phyloP scores from a whole-genome alignment of 768 basidiomycete species.

The Podaxis rugospora region DNA sequence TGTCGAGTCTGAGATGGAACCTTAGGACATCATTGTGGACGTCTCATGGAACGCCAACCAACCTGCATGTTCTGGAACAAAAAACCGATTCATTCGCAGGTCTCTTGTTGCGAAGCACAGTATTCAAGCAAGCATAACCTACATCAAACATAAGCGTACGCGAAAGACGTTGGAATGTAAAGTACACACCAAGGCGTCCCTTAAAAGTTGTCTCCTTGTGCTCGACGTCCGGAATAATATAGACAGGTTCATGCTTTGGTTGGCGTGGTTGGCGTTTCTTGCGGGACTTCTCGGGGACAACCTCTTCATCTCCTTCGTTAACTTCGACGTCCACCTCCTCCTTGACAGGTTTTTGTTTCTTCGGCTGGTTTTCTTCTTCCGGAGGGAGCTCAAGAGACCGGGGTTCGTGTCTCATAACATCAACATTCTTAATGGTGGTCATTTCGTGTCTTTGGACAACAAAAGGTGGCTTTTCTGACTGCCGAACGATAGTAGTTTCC shows the following conservation, averaged over 20 bases:
- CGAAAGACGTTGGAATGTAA: neutral
- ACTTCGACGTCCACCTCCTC: neutral
- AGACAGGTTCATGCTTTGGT: slow-evolving; percentile 45
- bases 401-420: neutral
- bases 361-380: slow-evolving; percentile 2
- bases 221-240: slow-evolving; percentile 70
- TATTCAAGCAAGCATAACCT: slow-evolving; percentile 85
- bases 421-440: neutral
- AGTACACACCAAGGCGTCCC: slow-evolving; percentile 49
- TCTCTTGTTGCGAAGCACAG: slow-evolving; percentile 67
- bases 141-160: neutral
- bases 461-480: neutral
- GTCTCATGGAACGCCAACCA: slow-evolving; percentile 11
- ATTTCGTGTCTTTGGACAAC: neutral
- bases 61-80: slow-evolving; percentile 70
- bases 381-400: neutral
- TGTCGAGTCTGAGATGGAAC: slow-evolving; percentile 51
- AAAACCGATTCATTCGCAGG: slow-evolving; percentile 66
- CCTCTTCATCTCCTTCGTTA: slow-evolving; percentile 8
- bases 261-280: slow-evolving; percentile 23
- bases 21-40: slow-evolving; percentile 19
- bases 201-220: slow-evolving; percentile 63
- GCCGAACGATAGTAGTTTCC: neutral
- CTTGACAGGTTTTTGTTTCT: neutral
- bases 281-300: slow-evolving; percentile 1